These are phyloP conservation scores for Hericium coralloides DNA, from an alignment of 768 basidiomycete species.

Conservation along the genomic window DNA sequence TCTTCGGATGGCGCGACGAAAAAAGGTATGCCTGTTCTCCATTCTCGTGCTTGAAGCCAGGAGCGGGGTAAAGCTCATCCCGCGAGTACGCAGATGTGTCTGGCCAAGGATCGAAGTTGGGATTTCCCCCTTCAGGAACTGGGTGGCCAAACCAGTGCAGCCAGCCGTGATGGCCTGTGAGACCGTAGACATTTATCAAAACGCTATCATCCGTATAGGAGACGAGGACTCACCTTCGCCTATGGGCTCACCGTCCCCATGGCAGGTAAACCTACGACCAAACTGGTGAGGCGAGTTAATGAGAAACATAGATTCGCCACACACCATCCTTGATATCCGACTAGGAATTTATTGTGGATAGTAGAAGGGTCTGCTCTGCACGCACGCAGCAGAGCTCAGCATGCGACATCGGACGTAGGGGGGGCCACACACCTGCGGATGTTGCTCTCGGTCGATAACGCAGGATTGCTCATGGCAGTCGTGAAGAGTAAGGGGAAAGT, in stretches of 20 bases:
- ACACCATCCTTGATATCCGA: conserved; percentile 85
- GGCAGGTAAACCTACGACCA: conserved; percentile 56
- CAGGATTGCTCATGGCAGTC: conserved; percentile 2
- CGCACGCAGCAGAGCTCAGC: neutral
- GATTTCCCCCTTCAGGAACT: conserved; percentile 56
- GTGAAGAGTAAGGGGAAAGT: neutral
- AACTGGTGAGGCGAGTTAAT: neutral
- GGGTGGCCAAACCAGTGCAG: conserved; percentile 76
- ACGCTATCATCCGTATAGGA: neutral
- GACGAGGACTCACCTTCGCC: conserved; percentile 36
- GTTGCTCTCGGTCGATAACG: conserved; percentile 9
- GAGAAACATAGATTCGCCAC: conserved; percentile 14
- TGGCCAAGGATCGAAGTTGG: conserved; percentile 75
- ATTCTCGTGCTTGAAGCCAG: conserved; percentile 48
- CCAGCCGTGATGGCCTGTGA: conserved; percentile 71
- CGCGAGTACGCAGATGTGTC: conserved; percentile 63
- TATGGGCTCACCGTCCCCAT: conserved; percentile 59
- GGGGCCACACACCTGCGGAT: conserved; percentile 3
- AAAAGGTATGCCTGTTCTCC: conserved; percentile 64
- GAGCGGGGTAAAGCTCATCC: conserved; percentile 61
- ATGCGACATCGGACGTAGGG: neutral
- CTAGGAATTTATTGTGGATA: conserved; percentile 77
- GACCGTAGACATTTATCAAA: neutral
- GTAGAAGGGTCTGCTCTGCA: conserved; percentile 58
- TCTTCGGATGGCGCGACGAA: conserved; percentile 68